Conservation (phyloP, 139 green algal species). For the Auxenochlorella pyrenoidosa region DNA sequence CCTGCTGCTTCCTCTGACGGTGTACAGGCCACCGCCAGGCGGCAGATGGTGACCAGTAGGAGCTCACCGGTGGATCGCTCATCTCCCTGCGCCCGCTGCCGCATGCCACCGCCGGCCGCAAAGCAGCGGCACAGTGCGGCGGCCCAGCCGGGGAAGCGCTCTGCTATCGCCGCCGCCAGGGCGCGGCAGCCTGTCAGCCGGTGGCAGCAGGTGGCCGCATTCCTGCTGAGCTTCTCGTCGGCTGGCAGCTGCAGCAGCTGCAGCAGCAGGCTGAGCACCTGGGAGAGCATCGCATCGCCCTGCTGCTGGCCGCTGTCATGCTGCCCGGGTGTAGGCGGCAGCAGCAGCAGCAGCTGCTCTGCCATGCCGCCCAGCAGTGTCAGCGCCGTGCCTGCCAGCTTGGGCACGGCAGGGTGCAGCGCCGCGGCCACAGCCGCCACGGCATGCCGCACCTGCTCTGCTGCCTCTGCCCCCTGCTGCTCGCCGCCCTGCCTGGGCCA, state of each 20-base stretch:
- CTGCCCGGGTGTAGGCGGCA: neutral
- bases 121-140: constrained; percentile 24
- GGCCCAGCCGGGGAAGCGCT: constrained; percentile 1
- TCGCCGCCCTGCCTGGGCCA: constrained; percentile 42
- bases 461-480: constrained; percentile 29
- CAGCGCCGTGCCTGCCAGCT: constrained; percentile 73
- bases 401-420: constrained; percentile 33
- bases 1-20: neutral
- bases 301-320: neutral
- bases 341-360: constrained; percentile 46
- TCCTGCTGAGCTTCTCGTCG: constrained; percentile 65
- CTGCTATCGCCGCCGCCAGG: constrained; percentile 47
- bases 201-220: constrained; percentile 63
- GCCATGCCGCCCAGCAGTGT: constrained; percentile 69
- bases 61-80: neutral
- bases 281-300: neutral
- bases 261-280: constrained; percentile 44
- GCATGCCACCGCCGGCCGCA: neutral
- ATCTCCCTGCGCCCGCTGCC: neutral
- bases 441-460: neutral
- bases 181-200: constrained; percentile 43
- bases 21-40: neutral
- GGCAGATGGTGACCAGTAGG: constrained; percentile 11
- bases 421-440: neutral
- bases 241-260: constrained; percentile 20